Evolutionary conservation across 2,329 filamentous ascomycete species (phyloP).

Genomic region (Fusarium musae): DNA sequence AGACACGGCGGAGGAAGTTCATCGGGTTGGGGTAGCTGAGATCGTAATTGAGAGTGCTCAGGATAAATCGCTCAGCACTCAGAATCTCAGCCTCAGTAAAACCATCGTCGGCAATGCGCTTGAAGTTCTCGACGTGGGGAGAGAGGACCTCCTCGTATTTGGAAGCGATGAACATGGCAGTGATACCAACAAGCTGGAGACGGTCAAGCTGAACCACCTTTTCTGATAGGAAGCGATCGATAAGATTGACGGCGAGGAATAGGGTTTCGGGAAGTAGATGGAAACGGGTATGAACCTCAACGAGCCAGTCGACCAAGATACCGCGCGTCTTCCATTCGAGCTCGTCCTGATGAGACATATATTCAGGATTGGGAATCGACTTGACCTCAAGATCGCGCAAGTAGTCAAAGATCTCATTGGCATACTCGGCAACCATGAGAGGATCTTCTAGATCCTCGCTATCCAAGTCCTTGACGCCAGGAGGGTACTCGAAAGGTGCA

Average conservation of each 20-base stretch:
- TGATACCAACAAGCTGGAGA: slow-evolving; percentile 95
- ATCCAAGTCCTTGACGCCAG: slow-evolving; percentile 74
- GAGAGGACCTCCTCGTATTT: slow-evolving; percentile 99
- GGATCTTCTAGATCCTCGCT: slow-evolving; percentile 91
- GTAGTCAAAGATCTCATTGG: slow-evolving; percentile 97
- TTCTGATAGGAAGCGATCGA: slow-evolving; percentile 94
- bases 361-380: slow-evolving; percentile 85
- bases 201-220: slow-evolving; percentile 97
- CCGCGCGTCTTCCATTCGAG: slow-evolving; percentile 99
- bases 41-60: slow-evolving; percentile 92
- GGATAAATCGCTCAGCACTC: slow-evolving; percentile 94
- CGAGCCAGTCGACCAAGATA: slow-evolving; percentile 97
- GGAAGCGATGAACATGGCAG: slow-evolving; percentile 99
- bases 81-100: slow-evolving; percentile 96
- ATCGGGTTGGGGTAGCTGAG: slow-evolving; percentile 99
- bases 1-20: slow-evolving; percentile 99
- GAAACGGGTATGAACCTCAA: slow-evolving; percentile 98
- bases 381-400: slow-evolving; percentile 85
- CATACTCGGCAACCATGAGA: slow-evolving; percentile 97
- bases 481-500: slow-evolving; percentile 22
- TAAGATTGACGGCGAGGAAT: slow-evolving; percentile 97
- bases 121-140: slow-evolving; percentile 96
- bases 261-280: slow-evolving; percentile 94
- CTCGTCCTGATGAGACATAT: slow-evolving; percentile 95
- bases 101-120: slow-evolving; percentile 94